Conservation (phyloP, 768 basidiomycete species). For the Trametes gibbosa region DNA sequence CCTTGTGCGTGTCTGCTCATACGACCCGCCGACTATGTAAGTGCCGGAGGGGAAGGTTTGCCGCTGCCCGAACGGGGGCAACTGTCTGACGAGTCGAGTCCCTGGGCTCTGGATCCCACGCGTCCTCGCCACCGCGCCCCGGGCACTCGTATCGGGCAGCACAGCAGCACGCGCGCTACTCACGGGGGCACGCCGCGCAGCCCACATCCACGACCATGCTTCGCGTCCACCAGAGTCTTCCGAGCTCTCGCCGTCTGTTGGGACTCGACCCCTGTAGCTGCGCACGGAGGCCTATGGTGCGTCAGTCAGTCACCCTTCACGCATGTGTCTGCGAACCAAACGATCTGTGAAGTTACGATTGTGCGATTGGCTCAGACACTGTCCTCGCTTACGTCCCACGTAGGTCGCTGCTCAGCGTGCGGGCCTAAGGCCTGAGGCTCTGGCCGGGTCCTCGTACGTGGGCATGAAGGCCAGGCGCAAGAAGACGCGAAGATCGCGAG, state of each 20-base stretch:
- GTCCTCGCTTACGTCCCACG: too few relatives aligned
- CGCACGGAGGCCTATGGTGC: too few relatives aligned
- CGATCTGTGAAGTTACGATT: background rate
- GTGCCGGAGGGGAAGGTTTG: slow-evolving; percentile 5
- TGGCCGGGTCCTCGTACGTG: background rate
- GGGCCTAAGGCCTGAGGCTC: too few relatives aligned
- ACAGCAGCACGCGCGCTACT: background rate
- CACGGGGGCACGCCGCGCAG: background rate
- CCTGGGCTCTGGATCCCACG: too few relatives aligned
- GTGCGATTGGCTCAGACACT: background rate
- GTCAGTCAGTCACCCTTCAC: background rate
- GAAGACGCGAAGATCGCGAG: background rate
- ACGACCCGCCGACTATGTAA: background rate
- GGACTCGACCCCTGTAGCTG: background rate
- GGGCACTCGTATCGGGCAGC: background rate
- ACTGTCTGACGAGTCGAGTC: background rate
- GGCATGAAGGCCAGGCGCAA: background rate
- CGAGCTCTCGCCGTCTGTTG: background rate
- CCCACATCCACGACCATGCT: too few relatives aligned
- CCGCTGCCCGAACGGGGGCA: slow-evolving; percentile 4
- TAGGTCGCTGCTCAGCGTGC: too few relatives aligned
- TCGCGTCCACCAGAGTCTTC: too few relatives aligned
- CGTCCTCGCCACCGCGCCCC: background rate
- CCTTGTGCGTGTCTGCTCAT: background rate
- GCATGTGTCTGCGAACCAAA: background rate